A percentile compares a stretch with the other conserved stretches of the same genome.
Evolutionary conservation across 108 stramenopile genomes (phyloP).

Genomic region (Skeletonema costatum): DNA sequence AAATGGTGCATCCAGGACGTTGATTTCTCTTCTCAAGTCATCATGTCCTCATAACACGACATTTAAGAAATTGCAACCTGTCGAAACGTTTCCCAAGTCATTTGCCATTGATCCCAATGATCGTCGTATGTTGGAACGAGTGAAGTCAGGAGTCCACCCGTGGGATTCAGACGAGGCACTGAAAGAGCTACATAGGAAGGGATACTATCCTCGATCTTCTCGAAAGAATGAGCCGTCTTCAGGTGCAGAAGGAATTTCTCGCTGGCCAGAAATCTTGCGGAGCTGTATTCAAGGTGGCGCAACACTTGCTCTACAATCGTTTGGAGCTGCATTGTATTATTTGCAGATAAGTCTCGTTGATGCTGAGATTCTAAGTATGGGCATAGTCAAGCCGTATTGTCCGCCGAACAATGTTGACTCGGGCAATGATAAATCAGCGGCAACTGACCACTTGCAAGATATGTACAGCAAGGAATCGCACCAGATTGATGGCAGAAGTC

Average conservation of each 20-base stretch:
- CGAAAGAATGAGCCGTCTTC: conserved; percentile 22
- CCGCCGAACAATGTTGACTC: conserved; percentile 46
- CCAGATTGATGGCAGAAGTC: conserved; percentile 30
- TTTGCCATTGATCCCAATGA: conserved; percentile 65
- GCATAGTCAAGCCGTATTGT: conserved; percentile 85
- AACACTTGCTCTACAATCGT: conserved; percentile 73
- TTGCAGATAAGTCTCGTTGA: conserved; percentile 93
- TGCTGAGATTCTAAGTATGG: conserved; percentile 90
- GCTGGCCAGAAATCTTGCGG: conserved; percentile 88
- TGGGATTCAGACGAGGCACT: conserved; percentile 84
- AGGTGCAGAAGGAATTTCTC: conserved; percentile 26
- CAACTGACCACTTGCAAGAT: conserved; percentile 16
- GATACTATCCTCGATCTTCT: conserved; percentile 82
- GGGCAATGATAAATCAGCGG: neutral
- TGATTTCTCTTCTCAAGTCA: conserved; percentile 50
- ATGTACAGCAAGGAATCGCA: conserved; percentile 31
- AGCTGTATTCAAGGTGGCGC: conserved; percentile 84
- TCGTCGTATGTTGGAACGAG: conserved; percentile 59
- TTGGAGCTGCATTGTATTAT: conserved; percentile 90
- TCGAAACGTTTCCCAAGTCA: conserved; percentile 74
- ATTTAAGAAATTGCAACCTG: conserved; percentile 51
- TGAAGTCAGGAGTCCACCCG: conserved; percentile 56
- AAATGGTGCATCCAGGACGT: conserved; percentile 56
- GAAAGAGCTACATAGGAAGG: conserved; percentile 71
- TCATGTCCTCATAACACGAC: conserved; percentile 27